Base-by-base conservation (phyloP, 1,139 yeast genomes). In the Geotrichum fermentans region DNA sequence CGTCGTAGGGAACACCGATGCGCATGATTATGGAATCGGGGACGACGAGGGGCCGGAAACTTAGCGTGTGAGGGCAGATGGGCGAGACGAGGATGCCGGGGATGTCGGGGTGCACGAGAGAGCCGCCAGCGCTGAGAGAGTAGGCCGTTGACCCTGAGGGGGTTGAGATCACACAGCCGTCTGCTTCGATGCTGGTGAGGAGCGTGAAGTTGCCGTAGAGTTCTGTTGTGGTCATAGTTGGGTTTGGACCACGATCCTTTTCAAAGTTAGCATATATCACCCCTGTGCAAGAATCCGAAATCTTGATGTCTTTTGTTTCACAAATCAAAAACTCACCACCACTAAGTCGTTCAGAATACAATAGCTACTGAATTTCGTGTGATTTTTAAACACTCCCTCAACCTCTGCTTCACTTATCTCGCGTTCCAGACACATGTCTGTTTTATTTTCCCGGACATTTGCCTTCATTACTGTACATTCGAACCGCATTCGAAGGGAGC, bases 91-190 rank as follows among this genome's bases (percentile, higher is more conserved):
- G 68, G 37, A 86, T 82, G 47, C 92, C 88, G 7, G 89, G 88
- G 11, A 87, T 86, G 51, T 80, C 79, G 0, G 96, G 96, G 61
- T 88, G 95, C 4, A 85, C 89, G 42, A 88, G 78, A 8, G 95
- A 81, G 0, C 96, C 96, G 4, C 96, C 96, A 0, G 95, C 83
- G 14, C 88, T 79, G 51, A 88, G 72, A 0, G 95, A 84, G 65
- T 88, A 88, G 0, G 96, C 96, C 0, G 96, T 88, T 4, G 95
- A 86, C 0, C 96, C 96, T 1, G 95, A 85, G 13, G 96, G 96
- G 0, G 96, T 84, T 11, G 94, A 80, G 51, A 86, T 80, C 7
- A 84, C 83, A 10, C 87, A 72, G 1, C 96, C 96, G 64, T 88
- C 96, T 0, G 94, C 95, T 17, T 85, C 84, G 33, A 92, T 83